Base-by-base conservation (phyloP, 257 asterid species). In the Penstemon eatonii region DNA sequence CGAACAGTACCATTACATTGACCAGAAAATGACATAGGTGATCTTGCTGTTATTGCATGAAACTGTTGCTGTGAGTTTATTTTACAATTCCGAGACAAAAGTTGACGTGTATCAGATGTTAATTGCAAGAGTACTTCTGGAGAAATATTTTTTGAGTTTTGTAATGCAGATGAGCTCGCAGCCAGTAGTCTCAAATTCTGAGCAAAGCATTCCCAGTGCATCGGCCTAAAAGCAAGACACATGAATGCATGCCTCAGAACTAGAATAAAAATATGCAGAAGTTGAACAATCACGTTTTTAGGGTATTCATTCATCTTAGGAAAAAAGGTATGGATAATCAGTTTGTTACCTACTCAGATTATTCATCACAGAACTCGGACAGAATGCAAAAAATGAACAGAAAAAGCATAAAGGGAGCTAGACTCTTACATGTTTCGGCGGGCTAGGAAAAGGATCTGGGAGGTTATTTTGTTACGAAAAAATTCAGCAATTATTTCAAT, bases 401-500 rank as follows among this genome's bases (percentile, higher is more conserved):
- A 2, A 25, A 25, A 25, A 25, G 2, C 33, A 25, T 25, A 25
- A 25, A 25, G 1, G 33, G 33, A 25, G 33, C 33, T 47, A 76
- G 69, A 76, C 63, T 73, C 92, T 82, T 84, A 94, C 99, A 94
- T 86, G 87, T 94, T 91, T 40, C 82, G 77, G 60, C 91, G 90
- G 59, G 85, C 96, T 90, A 94, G 82, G 82, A 59, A 82, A 66
- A 94, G 96, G 74, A 94, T 86, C 76, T 84, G 82, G 37, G 90
- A 83, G 76, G 90, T 76, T 71, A 80, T 85, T 83, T 78, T 82
- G 71, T 91, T 76, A 73, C 56, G 74, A 42, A 94, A 86, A 82
- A 91, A 82, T 4, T 83, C 97, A 76, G 90, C 96, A 83, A 94
- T 76, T 75, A 94, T 69, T 82, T 94, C 98, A 73, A 89, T 68